Base-by-base conservation (phyloP, 208 protist genomes). In the Trypanosoma brucei region DNA sequence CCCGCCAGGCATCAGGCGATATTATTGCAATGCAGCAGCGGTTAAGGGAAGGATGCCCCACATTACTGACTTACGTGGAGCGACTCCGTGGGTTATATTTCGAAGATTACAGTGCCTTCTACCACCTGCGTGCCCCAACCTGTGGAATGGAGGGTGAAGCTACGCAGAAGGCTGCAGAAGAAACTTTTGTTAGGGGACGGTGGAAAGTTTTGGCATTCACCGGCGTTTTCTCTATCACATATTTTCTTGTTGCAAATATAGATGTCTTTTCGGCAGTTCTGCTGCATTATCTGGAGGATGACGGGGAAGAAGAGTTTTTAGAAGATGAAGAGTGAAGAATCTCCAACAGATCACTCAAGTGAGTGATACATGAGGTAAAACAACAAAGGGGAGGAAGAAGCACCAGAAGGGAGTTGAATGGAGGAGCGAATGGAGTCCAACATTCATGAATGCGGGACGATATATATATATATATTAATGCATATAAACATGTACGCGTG, bases 91-190 rank as follows among this genome's bases (percentile, higher is more conserved):
- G 67, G n/a, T 65, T 79, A 58, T 80, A 88, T 59, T 95, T 83
- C 62, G 88, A 89, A 59, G 81, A 90, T 6, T 88, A 91, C 58
- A 82, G 73, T 59, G 76, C 79, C 14, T 79, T 74, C 13, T 92
- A 95, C 73, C 65, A 64, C 38, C 64, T 95, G 33, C 22, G 42
- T 8, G 56, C 62, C 7, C 69, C 49, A 14, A 35, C 55, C 35
- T 33, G 14, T 1, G 68, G 58, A 42, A 58, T 49, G 53, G 48
- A 38, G 35, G 14, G 35, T 11, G 52, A 55, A 5, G 59, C 6
- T 4, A 58, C 49, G 30, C 55, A 52, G 4, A 38, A 55, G 34
- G 63, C 62, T 3, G 48, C 54, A 51, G 79, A 84, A n/a, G 76
- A 76, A n/a, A 35, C 78, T 50, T 95, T 80, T 69, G 54, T 61